Evolutionary conservation across 345 rosid species (phyloP), one percentile per base, ranked within the genome.

Genomic region (Eutrema heterophyllum): DNA sequence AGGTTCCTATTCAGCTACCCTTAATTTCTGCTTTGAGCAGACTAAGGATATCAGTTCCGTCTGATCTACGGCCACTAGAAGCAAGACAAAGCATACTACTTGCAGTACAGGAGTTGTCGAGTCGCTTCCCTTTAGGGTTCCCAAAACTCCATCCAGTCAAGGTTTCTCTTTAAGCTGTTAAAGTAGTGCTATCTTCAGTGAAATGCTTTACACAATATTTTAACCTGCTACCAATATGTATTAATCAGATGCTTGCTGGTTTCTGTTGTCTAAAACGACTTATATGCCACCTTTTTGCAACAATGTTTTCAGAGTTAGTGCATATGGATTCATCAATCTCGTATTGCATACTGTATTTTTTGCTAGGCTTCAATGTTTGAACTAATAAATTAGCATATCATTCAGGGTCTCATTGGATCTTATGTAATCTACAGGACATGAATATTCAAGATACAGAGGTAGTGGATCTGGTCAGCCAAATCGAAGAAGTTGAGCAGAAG

Each of bases 71-170:
- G 26, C 97, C 99, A 46, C 59, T 84, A 73, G 98, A 95, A 83
- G 97, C 96, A 79, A 95, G 99, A 79, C 98, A 95, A 75, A 92
- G 91, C 75, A 85, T 95, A 68, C 84, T 92, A 39, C 87, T 95
- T 61, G 98, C 98, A 33, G 75, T 95, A 50, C 87, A 95, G 84
- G 96, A 90, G 84, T 76, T 95, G 57, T 83, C 88, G 55, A 79
- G 80, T 77, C 88, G 91, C 81, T 92, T 95, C 82, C 92, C 98
- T 41, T 81, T 84, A 72, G 99, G 96, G 80, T 89, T 88, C 72
- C 99, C 97, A 65, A 95, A 89, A 82, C 98, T 95, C 69, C 89
- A 95, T 86, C 99, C 99, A 81, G 97, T 94, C 39, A 92, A 85
- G 97, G 71, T 77, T 40, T 55, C 68, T 56, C 29, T 69, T 8